A percentile compares a stretch with the other conserved stretches of the same genome.
These are phyloP conservation scores for Asclepias syriaca DNA, from an alignment of 257 asterid species.

Conservation along the genomic window DNA sequence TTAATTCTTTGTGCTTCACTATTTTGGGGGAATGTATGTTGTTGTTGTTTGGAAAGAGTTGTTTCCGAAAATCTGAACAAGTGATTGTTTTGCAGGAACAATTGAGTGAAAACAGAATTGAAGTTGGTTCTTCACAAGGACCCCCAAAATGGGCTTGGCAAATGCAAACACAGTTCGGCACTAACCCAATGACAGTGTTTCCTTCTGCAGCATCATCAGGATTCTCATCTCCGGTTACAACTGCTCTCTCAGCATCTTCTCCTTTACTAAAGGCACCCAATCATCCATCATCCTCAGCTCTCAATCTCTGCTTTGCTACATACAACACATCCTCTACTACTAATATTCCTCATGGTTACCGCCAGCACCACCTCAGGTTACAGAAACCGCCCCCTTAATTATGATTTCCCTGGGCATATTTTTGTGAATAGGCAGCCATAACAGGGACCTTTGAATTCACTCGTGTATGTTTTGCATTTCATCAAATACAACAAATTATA, in stretches of 20 bases:
- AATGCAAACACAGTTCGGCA: conserved; percentile 30
- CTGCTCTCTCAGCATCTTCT: conserved; percentile 18
- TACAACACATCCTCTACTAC: conserved; percentile 24
- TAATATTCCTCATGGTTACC: conserved; percentile 3
- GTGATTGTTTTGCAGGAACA: conserved; percentile 3
- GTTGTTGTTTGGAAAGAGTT: not conserved
- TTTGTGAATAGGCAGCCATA: conserved; percentile 9
- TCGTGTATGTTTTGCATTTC: conserved; percentile 10
- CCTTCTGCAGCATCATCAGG: conserved; percentile 91
- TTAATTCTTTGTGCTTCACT: not conserved
- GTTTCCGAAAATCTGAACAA: not conserved
- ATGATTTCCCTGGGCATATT: not conserved
- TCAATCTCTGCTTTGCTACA: conserved; percentile 35
- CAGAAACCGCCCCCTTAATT: conserved; percentile 33
- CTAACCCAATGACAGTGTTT: conserved; percentile 33
- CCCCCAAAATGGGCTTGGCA: conserved; percentile 42
- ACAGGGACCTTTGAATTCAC: conserved; percentile 10
- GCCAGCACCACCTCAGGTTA: conserved; percentile 29
- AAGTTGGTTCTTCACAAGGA: conserved; percentile 29
- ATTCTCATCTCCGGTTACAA: conserved; percentile 54
- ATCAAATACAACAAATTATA: not conserved
- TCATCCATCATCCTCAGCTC: conserved; percentile 14
- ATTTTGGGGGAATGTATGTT: not conserved
- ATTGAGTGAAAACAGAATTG: not conserved
- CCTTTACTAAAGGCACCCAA: conserved; percentile 20